phyloP scores from a whole-genome alignment of 2,329 filamentous ascomycete species.

The Aspergillus uvarum region DNA sequence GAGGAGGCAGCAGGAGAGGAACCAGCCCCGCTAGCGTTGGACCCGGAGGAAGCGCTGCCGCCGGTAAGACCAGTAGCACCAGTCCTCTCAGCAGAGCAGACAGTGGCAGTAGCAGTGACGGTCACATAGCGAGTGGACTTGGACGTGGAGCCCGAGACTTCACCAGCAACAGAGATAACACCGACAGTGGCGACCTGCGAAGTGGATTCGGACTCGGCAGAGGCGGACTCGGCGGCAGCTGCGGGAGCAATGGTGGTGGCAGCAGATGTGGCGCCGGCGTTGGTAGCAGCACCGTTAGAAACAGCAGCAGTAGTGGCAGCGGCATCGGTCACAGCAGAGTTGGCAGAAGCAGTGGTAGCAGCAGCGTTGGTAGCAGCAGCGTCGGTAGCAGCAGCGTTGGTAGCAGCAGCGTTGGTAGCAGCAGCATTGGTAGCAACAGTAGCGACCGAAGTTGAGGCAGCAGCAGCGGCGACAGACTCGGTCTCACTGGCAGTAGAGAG shows the following conservation, averaged over 20 bases:
- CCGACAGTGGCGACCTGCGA: not conserved
- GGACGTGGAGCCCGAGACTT: conserved; percentile 2
- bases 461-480: not conserved
- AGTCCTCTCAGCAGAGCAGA: conserved; percentile 17
- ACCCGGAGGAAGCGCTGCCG: not conserved
- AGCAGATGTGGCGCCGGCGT: not conserved
- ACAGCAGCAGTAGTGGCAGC: not conserved
- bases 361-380: not conserved
- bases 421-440: not conserved
- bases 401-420: not conserved
- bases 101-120: conserved; percentile 20
- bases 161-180: not conserved
- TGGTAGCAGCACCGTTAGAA: not conserved
- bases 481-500: conserved; percentile 4
- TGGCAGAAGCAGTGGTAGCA: not conserved
- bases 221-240: not conserved
- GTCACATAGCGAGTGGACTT: conserved; percentile 15
- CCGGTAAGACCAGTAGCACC: not conserved
- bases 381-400: not conserved
- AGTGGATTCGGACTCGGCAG: not conserved
- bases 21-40: not conserved
- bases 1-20: not conserved
- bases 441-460: not conserved
- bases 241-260: not conserved
- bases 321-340: not conserved